Evolutionary conservation across 192 early-diverging fungal species (phyloP), one percentile per base, ranked within the genome.

Genomic region (Lobulomyces angularis): DNA sequence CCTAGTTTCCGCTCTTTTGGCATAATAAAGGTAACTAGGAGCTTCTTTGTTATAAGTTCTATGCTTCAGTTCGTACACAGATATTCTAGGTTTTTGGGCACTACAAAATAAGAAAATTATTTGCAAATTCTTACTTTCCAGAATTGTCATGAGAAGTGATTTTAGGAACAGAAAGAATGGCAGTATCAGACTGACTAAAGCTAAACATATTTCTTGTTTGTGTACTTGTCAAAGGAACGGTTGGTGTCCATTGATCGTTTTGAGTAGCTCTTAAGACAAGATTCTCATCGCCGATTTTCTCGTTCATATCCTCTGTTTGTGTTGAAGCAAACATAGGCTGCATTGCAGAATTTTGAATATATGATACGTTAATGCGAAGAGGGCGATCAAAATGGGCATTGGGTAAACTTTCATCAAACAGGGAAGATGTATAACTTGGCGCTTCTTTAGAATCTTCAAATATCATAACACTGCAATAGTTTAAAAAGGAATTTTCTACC

Each of bases 321-420:
- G 62, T 54, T 16, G 50, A 44, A 0, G 72, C 66, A 61, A 77
- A 81, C 17, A 81, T 35, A 6, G 76, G 81, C 9, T 69, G 61
- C 77, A 80, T 76, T 0, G 73, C 63, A 7, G 55, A 40, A 17
- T 48, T 71, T 21, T 48, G 41, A 29, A 37, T 42, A 67, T 69
- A 78, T 2, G 69, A 73, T n/a, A 67, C 66, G 51, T 79, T 67
- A 11, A 79, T 76, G n/a, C n/a, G n/a, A n/a, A n/a, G n/a, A n/a
- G n/a, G n/a, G n/a, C n/a, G n/a, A 12, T 67, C 55, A 54, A 84
- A 86, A 19, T 47, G 69, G 0, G 80, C 79, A 46, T 77, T 72
- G 2, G 81, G 79, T 0, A 86, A 52, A 8, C 72, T 55, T 22
- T 71, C 59, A 3, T 64, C 57, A 38, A 84, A 84, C 27, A 83